A percentile compares a stretch with the other conserved stretches of the same genome.
phyloP scores from a whole-genome alignment of 805 yeast genomes.

The Myxozyma udenii region DNA sequence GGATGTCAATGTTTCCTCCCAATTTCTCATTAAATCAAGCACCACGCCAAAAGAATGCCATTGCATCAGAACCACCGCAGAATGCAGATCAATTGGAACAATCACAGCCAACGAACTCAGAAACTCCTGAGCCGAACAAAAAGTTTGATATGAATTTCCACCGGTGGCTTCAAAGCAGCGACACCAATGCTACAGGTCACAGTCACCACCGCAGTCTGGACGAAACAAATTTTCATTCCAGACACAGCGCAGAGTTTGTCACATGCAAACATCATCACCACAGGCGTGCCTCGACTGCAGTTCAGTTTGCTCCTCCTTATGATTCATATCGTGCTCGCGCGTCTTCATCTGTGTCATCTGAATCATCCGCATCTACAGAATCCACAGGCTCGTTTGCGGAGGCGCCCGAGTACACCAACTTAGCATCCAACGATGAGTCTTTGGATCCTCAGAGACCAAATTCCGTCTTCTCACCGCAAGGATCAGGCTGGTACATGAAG shows the following conservation, averaged over 20 bases:
- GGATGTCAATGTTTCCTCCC: neutral
- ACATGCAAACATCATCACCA: slow-evolving; percentile 34
- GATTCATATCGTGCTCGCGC: slow-evolving; percentile 13
- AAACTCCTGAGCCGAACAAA: too few relatives aligned
- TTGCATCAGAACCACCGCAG: neutral
- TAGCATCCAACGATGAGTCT: too few relatives aligned
- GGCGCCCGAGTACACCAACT: too few relatives aligned
- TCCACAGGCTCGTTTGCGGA: neutral
- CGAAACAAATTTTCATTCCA: too few relatives aligned
- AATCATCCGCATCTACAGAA: neutral
- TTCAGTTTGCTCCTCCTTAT: slow-evolving; percentile 30
- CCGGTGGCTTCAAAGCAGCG: too few relatives aligned
- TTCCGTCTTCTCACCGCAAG: too few relatives aligned
- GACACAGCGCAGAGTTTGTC: too few relatives aligned
- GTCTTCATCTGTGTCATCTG: neutral
- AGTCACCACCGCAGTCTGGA: neutral
- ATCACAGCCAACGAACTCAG: too few relatives aligned
- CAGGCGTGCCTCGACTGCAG: slow-evolving; percentile 34
- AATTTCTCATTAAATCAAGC: slow-evolving; percentile 2
- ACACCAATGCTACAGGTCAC: neutral
- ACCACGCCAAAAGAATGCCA: neutral
- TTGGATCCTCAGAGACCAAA: too few relatives aligned
- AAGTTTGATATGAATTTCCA: too few relatives aligned
- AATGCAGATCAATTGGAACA: neutral
- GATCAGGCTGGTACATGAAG: slow-evolving; percentile 1